Evolutionary conservation across 345 rosid genomes (phyloP).

Genomic region (Lagerstroemia speciosa): DNA sequence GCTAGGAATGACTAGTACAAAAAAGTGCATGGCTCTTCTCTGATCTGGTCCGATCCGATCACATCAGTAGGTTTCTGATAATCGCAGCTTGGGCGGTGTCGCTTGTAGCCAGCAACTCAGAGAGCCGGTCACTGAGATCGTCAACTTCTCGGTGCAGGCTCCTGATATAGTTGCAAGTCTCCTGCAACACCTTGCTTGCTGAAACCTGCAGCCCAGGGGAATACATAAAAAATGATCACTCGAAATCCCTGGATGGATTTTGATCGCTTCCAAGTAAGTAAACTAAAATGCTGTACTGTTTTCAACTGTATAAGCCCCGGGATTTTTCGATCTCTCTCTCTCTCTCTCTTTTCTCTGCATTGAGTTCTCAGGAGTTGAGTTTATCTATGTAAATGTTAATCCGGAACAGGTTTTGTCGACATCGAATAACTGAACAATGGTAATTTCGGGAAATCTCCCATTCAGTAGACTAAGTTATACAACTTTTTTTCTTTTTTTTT

Average conservation of each 20-base stretch:
- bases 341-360: too few species aligned
- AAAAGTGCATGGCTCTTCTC: neutral
- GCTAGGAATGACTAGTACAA: too few species aligned
- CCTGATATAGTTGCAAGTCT: constrained; percentile 83
- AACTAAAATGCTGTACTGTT: neutral
- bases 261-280: too few species aligned
- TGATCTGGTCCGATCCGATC: constrained; percentile 1
- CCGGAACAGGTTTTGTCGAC: neutral
- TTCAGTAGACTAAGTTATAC: neutral
- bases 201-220: constrained; percentile 34
- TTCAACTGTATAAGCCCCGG: neutral
- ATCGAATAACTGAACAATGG: neutral
- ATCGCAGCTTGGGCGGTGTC: constrained; percentile 77
- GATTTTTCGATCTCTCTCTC: too few species aligned
- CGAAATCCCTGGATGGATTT: too few species aligned
- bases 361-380: too few species aligned
- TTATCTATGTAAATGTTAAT: neutral
- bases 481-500: neutral
- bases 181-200: constrained; percentile 73
- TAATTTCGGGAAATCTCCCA: neutral
- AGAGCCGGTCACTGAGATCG: constrained; percentile 73
- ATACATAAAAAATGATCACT: too few species aligned
- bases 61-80: constrained; percentile 72
- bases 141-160: constrained; percentile 70
- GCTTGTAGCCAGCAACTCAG: constrained; percentile 66